Evolutionary conservation across 2,329 filamentous ascomycete genomes (phyloP), one percentile per base, ranked within the genome.

Genomic region (Atkinsonella texensis): DNA sequence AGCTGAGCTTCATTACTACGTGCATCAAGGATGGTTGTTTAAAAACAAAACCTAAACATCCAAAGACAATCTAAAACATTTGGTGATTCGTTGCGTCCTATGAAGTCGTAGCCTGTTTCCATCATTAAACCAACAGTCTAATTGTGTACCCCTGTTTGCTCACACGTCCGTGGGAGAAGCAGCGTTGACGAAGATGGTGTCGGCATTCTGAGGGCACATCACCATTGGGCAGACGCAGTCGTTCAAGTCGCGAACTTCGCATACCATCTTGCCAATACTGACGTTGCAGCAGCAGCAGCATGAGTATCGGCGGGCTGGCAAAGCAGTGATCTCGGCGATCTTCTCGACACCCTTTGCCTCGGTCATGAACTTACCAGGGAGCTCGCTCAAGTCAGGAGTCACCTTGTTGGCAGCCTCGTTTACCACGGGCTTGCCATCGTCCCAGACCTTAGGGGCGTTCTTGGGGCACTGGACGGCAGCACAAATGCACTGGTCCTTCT

Each of bases 221-320:
- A 55, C 53, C 23, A 51, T 45, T 28, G 60, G 51, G 46, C 59
- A 62, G 11, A 59, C 45, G 42, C 60, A 63, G 9, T 54, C 50
- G 33, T 57, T 52, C 17, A 56, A 52, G 17, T 38, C 52, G 35
- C 31, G 50, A 45, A 46, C 41, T 18, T 55, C 43, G 40, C 60
- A 62, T 10, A 62, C 52, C 18, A 60, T 55, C 23, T 57, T 49
- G 9, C 50, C 42, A 15, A 53, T 52, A 6, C 46, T 49, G 8
- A 51, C 8, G 46, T 59, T 52, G 47, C 60, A 62, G 53, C 59
- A 62, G 53, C 59, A 62, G 48, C 60, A 62, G 52, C 60, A 62
- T 20, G 47, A 28, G n/a, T 15, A 43, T 28, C 8, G 23, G 9
- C 31, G 28, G 10, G 15, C 18, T 7, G 46, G 28, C 40, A 42